Evolutionary conservation across 2,329 filamentous ascomycete genomes (phyloP).

Genomic region (Botryotinia calthae): DNA sequence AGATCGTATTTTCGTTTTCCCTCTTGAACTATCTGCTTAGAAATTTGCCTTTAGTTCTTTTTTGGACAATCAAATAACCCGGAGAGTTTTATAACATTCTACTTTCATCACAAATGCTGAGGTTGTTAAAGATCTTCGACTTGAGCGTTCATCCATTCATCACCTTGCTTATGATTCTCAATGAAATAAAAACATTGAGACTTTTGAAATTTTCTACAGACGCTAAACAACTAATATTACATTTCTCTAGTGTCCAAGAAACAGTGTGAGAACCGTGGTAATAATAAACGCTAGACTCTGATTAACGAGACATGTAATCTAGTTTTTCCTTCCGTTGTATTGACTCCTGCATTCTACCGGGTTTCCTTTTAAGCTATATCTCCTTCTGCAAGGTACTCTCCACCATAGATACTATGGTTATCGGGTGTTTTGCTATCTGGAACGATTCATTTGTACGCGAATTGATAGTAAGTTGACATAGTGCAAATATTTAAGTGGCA

Average conservation of each 20-base stretch:
- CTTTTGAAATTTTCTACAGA: not conserved
- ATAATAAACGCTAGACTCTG: too few species aligned
- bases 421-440: not conserved
- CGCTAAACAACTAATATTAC: not conserved
- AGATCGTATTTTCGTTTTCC: not conserved
- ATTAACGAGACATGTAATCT: not conserved
- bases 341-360: not conserved
- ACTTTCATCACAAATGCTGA: not conserved
- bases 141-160: not conserved
- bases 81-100: not conserved
- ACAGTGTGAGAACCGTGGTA: too few species aligned
- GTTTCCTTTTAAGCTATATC: too few species aligned
- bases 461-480: not conserved
- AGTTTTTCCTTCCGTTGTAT: not conserved
- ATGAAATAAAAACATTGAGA: not conserved
- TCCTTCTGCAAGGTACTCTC: not conserved
- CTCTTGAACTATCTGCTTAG: not conserved
- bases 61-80: not conserved
- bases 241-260: not conserved
- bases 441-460: not conserved
- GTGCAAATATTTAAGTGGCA: too few species aligned
- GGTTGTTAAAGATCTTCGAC: not conserved
- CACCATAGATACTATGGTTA: too few species aligned
- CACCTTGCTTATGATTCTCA: too few species aligned
- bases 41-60: not conserved